These are phyloP conservation scores for Leishmania braziliensis DNA, from an alignment of 208 protist species.

Conservation along the genomic window DNA sequence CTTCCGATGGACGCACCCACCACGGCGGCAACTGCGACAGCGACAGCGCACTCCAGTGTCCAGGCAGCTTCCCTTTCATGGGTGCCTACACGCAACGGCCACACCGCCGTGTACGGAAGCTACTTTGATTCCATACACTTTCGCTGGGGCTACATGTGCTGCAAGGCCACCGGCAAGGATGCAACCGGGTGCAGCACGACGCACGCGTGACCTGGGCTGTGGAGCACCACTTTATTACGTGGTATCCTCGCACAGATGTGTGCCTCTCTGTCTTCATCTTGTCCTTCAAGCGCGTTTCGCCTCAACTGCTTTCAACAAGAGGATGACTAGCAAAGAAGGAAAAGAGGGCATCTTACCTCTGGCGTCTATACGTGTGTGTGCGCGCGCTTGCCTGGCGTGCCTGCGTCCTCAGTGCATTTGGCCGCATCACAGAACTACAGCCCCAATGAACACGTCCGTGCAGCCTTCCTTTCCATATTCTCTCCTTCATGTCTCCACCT, in stretches of 20 bases:
- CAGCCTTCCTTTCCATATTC: neutral
- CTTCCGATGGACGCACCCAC: neutral
- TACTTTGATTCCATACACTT: constrained; percentile 67
- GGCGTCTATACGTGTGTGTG: neutral
- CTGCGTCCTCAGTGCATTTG: neutral
- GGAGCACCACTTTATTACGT: neutral
- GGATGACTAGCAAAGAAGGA: neutral
- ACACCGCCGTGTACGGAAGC: constrained; percentile 69
- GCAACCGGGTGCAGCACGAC: constrained; percentile 34
- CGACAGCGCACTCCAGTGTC: constrained; percentile 4
- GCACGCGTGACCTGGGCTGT: neutral
- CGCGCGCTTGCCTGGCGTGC: too few species aligned
- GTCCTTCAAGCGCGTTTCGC: neutral
- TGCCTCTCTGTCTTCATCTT: constrained; percentile 4
- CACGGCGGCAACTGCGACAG: neutral
- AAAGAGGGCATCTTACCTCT: neutral
- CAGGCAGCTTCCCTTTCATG: constrained; percentile 17
- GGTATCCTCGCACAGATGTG: neutral
- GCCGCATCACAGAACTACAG: neutral
- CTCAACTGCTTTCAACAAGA: neutral
- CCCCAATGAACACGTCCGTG: neutral
- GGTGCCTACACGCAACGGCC: constrained; percentile 47
- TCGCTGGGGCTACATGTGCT: constrained; percentile 85
- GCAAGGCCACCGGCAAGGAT: constrained; percentile 51
- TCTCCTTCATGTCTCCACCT: neutral